Percentiles rank a stretch among this genome's conserved stretches.
These are phyloP conservation scores for Westerdykella aurantiaca DNA, from an alignment of 2,329 filamentous ascomycete genomes.

Conservation along the genomic window DNA sequence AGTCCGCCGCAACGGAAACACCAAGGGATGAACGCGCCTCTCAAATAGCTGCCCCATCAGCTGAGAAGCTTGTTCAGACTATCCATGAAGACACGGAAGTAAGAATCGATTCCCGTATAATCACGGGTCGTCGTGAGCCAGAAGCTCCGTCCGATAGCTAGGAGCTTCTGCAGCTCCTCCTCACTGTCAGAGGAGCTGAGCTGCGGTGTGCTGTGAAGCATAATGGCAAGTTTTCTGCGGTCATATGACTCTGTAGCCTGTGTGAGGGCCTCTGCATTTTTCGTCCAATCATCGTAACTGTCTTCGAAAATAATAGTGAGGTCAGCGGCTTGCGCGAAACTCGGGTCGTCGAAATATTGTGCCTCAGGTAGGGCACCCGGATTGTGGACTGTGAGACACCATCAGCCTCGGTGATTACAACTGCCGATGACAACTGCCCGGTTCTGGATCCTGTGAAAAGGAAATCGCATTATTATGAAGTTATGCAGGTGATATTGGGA, in stretches of 20 bases:
- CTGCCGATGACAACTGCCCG: conserved; percentile 15
- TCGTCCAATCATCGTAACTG: conserved; percentile 13
- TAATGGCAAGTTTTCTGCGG: conserved; percentile 10
- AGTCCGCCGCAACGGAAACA: conserved; percentile 9
- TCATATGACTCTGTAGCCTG: conserved; percentile 12
- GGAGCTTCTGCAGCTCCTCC: conserved; percentile 9
- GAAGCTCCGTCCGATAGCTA: conserved; percentile 11
- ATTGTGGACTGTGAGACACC: conserved; percentile 19
- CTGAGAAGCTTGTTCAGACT: conserved; percentile 11
- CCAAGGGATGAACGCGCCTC: too few relatives aligned
- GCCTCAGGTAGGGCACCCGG: conserved; percentile 17
- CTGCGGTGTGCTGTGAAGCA: conserved; percentile 18
- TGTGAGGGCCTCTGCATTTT: conserved; percentile 3
- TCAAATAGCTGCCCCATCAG: neutral
- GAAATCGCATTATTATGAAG: conserved; percentile 7
- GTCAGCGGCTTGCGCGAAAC: conserved; percentile 5
- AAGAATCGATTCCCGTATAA: conserved; percentile 16
- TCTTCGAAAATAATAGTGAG: conserved; percentile 20
- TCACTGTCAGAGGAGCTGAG: conserved; percentile 8
- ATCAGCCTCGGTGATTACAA: conserved; percentile 20
- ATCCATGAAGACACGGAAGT: conserved; percentile 15
- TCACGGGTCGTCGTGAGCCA: conserved; percentile 14
- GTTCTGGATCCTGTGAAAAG: conserved; percentile 4
- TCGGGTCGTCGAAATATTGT: conserved; percentile 12
- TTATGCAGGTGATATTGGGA: conserved; percentile 7